phyloP scores from a whole-genome alignment of 331 rosid genomes.

The Stylosanthes scabra region DNA sequence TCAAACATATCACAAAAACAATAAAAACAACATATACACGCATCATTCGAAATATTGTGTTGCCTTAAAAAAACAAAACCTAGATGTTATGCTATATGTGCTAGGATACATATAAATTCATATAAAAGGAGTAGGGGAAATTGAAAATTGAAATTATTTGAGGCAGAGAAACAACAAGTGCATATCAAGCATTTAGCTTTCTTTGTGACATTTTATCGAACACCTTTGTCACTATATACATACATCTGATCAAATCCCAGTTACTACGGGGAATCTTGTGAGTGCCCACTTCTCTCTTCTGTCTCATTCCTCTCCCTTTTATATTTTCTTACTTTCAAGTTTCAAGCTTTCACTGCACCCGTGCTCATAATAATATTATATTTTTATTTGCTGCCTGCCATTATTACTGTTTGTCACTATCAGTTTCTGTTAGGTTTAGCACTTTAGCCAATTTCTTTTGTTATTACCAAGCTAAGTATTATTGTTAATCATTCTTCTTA shows the following conservation, averaged over 20 bases:
- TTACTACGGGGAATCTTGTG: conserved; percentile 49
- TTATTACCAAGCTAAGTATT: neutral
- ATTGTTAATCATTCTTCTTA: neutral
- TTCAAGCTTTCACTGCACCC: neutral
- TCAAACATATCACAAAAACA: neutral
- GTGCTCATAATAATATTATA: neutral
- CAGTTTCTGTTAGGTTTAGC: neutral
- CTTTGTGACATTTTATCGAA: conserved; percentile 42
- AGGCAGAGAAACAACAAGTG: neutral
- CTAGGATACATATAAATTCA: neutral
- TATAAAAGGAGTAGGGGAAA: neutral
- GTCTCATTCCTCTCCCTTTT: conserved; percentile 30
- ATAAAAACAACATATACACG: too few relatives aligned
- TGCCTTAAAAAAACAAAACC: neutral
- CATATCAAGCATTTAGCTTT: neutral
- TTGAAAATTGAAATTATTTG: neutral
- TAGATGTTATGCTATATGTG: neutral
- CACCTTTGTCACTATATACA: conserved; percentile 31
- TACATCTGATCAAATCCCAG: conserved; percentile 29
- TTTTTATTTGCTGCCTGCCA: neutral
- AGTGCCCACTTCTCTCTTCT: conserved; percentile 40
- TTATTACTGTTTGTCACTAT: conserved; percentile 9
- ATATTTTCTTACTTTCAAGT: neutral
- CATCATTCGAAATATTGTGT: neutral
- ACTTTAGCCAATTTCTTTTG: neutral